These are phyloP conservation scores for Thalassiosira livingstoniorum DNA, from an alignment of 352 stramenopile genomes.

Conservation along the genomic window DNA sequence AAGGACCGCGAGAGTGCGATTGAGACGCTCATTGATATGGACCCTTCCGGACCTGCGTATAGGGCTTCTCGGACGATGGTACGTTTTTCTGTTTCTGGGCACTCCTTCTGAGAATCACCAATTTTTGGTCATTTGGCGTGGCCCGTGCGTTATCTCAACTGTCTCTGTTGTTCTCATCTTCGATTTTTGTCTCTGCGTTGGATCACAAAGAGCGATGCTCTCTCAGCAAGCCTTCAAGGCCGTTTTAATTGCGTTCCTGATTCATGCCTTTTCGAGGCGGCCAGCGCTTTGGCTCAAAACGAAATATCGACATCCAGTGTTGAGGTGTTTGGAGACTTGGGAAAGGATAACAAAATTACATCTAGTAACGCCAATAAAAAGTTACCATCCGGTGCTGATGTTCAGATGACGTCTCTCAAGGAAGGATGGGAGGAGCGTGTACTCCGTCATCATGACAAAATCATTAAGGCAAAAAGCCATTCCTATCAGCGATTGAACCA, in stretches of 20 bases:
- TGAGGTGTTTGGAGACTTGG: constrained; percentile 41
- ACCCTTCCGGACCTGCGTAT: constrained; percentile 73
- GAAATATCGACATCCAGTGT: constrained; percentile 57
- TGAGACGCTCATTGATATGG: constrained; percentile 83
- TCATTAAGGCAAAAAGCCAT: constrained; percentile 66
- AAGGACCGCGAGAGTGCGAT: constrained; percentile 75
- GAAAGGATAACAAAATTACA: background rate
- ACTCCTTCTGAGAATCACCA: too few species aligned
- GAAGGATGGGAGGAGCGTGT: constrained; percentile 48
- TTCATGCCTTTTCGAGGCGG: constrained; percentile 73
- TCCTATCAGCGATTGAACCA: background rate
- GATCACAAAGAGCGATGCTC: constrained; percentile 62
- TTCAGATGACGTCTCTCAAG: constrained; percentile 6
- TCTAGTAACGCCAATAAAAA: background rate
- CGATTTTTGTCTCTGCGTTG: background rate
- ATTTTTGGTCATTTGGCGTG: too few species aligned
- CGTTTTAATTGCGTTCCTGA: constrained; percentile 77
- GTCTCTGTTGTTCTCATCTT: background rate
- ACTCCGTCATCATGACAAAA: constrained; percentile 76
- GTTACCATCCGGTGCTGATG: background rate
- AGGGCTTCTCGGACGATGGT: constrained; percentile 74
- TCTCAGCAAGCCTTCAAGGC: constrained; percentile 55
- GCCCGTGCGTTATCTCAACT: background rate
- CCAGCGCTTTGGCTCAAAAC: constrained; percentile 66
- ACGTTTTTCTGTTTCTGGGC: constrained; percentile 13